Base-by-base conservation (phyloP, 495 filamentous ascomycete genomes). In the Annulohypoxylon moriforme region DNA sequence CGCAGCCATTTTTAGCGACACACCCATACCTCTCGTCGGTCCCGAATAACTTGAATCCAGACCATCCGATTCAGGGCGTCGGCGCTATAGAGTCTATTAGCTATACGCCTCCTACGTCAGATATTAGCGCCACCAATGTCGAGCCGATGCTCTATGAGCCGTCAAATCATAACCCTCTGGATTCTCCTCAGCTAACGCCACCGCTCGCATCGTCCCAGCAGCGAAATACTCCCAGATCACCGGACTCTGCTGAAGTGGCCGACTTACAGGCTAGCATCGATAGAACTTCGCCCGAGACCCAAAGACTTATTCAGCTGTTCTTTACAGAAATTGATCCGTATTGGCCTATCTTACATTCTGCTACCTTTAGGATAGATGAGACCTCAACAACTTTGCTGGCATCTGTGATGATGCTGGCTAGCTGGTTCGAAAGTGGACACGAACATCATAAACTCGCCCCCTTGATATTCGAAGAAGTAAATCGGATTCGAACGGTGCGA, bases 271-370 rank as follows among this genome's bases (percentile, higher is more conserved):
- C 33, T n/a, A 55, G 36, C 47, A 47, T 76, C 13, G 59, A 69
- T 24, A 40, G 55, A 27, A 52, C 42, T 27, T 74, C 70, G 11
- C 63, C 60, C 11, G 33, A 16, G n/a, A 68, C 63, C 2, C 55
- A 49, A n/a, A 69, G 70, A 25, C 72, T 80, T 16, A 33, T 78
- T 5, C 40, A 74, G 18, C 16, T 75, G 4, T 81, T 73, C 63
- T 77, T 81, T 24, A 10, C 14, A 14, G 71, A 76, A 6, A 57
- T 77, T 36, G 77, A 81, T 61, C 76, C 72, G 10, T 72, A 75
- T 29, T 81, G 79, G 79, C 68, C 75, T 38, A 71, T 79, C 27
- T 60, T 81, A 40, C 79, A 81, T 67, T 73, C 38, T 0, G 69
- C 77, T 1, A 78, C 74, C 1, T 81, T 79, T 27, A 58, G 75